Evolutionary conservation across 164 flowering plant species (phyloP).

Genomic region (Malania oleifera): DNA sequence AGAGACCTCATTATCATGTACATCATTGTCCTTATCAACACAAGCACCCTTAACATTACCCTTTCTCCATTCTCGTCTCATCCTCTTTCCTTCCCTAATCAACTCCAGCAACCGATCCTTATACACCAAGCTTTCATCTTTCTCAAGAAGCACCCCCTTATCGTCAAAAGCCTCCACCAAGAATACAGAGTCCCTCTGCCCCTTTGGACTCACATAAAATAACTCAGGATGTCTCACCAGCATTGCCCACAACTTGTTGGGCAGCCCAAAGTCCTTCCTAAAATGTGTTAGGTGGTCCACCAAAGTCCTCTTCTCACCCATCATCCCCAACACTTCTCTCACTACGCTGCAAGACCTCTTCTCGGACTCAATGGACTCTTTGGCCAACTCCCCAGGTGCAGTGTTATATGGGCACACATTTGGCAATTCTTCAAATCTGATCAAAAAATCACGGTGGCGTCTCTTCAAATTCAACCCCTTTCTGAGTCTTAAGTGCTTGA

Average conservation of each 20-base stretch:
- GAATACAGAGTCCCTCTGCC: constrained; percentile 80
- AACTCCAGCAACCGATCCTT: constrained; percentile 52
- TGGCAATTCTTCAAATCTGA: constrained; percentile 57
- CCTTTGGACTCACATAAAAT: constrained; percentile 88
- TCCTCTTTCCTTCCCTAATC: constrained; percentile 62
- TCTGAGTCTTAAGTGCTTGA: constrained; percentile 65
- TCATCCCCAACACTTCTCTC: constrained; percentile 85
- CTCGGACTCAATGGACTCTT: constrained; percentile 64
- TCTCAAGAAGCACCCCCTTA: constrained; percentile 54
- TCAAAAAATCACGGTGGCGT: constrained; percentile 53
- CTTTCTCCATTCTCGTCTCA: constrained; percentile 58
- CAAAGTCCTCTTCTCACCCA: constrained; percentile 76
- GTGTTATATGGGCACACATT: constrained; percentile 61
- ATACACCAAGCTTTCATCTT: constrained; percentile 43
- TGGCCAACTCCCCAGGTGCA: constrained; percentile 25
- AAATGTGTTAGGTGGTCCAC: constrained; percentile 88
- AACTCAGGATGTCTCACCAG: constrained; percentile 89
- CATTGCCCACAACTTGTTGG: constrained; percentile 81
- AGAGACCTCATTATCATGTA: background rate
- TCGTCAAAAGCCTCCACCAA: constrained; percentile 80
- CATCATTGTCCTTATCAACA: background rate
- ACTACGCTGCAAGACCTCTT: constrained; percentile 86
- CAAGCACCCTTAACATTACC: background rate
- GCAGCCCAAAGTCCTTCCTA: constrained; percentile 75
- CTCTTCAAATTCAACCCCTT: constrained; percentile 80